These are phyloP conservation scores for Inga leiocalycina DNA, from an alignment of 306 rosid species.

Conservation along the genomic window DNA sequence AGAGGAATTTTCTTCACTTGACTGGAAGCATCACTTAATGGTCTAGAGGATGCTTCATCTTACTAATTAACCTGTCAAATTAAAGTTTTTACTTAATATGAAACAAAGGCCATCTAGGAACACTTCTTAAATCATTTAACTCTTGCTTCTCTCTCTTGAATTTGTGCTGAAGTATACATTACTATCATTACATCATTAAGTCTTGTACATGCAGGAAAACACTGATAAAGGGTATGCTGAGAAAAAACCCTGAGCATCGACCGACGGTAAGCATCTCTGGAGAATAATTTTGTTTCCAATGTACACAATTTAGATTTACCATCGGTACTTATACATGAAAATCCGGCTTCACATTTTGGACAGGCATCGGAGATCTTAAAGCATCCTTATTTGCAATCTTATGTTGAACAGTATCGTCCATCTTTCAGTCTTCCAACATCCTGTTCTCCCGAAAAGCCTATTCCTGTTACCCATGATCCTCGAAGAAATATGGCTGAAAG, in stretches of 20 bases:
- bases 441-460: slow-evolving; percentile 65
- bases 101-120: not conserved
- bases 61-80: not conserved
- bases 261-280: slow-evolving; percentile 71
- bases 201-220: slow-evolving; percentile 71
- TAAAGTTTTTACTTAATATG: not conserved
- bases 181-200: slow-evolving; percentile 1
- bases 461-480: slow-evolving; percentile 45
- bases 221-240: slow-evolving; percentile 94
- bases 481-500: slow-evolving; percentile 85
- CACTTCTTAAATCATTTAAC: not conserved
- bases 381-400: slow-evolving; percentile 96
- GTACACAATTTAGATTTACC: slow-evolving; percentile 22
- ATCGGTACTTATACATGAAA: slow-evolving; percentile 27
- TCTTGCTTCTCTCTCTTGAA: not conserved
- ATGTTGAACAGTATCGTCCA: slow-evolving; percentile 76
- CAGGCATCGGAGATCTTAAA: slow-evolving; percentile 97
- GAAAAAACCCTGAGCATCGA: slow-evolving; percentile 95
- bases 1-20: not conserved
- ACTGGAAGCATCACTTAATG: not conserved
- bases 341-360: slow-evolving; percentile 32
- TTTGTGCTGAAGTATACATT: slow-evolving; percentile 30
- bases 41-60: not conserved
- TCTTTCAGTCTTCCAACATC: slow-evolving; percentile 59
- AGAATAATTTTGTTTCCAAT: slow-evolving; percentile 15